Evolutionary conservation across 179 eudicot species (phyloP).

Genomic region (Spergularia azorica): DNA sequence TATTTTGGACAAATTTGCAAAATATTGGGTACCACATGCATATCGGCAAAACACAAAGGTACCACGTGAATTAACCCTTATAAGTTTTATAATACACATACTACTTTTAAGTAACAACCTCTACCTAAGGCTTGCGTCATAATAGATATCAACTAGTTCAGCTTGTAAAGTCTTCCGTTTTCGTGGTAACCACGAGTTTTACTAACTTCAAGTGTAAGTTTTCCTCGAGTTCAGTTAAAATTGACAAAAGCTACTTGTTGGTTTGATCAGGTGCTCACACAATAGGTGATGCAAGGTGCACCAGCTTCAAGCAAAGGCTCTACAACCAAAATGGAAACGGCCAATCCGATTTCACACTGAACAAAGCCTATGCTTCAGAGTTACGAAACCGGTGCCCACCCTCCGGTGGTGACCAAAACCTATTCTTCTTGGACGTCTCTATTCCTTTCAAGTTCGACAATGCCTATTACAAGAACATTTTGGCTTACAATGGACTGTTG

Average conservation of each 20-base stretch:
- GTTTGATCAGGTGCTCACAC: conserved; percentile 66
- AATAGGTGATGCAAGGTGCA: conserved; percentile 77
- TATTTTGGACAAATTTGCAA: too few relatives aligned
- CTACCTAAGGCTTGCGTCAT: too few relatives aligned
- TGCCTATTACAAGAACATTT: conserved; percentile 63
- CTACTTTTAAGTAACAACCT: too few relatives aligned
- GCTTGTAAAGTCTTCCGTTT: neutral
- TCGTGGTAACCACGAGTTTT: neutral
- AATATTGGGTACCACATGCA: too few relatives aligned
- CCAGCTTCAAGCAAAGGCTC: conserved; percentile 79
- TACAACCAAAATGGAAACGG: conserved; percentile 67
- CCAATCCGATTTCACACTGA: conserved; percentile 50
- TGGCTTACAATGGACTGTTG: conserved; percentile 61
- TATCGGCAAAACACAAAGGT: too few relatives aligned
- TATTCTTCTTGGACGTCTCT: conserved; percentile 57
- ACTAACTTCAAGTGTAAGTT: too few relatives aligned
- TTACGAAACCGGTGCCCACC: conserved; percentile 62
- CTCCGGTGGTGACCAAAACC: conserved; percentile 74
- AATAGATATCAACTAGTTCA: neutral
- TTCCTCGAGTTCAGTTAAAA: too few relatives aligned
- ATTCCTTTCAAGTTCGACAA: conserved; percentile 73
- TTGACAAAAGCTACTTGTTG: neutral
- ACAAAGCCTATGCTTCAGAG: conserved; percentile 52
- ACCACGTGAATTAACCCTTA: too few relatives aligned
- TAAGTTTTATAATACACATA: too few relatives aligned